phyloP scores from a whole-genome alignment of 257 asterid species.

The Solanum infundibuliforme region DNA sequence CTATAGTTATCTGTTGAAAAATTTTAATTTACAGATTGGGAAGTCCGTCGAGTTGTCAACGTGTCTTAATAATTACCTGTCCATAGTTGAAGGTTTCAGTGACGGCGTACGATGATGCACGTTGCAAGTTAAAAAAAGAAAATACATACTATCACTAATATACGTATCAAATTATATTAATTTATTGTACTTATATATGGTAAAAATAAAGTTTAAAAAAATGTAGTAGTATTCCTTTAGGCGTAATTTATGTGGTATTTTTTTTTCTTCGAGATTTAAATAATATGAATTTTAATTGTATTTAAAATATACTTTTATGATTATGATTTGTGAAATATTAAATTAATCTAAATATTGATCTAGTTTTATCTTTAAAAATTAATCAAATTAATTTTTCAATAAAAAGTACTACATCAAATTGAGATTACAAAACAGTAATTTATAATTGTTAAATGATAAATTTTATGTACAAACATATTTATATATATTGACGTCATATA shows the following conservation, averaged over 20 bases:
- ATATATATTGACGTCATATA: neutral
- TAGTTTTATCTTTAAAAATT: no score
- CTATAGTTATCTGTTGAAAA: neutral
- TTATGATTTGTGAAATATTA: no score
- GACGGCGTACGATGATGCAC: neutral
- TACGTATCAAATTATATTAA: neutral
- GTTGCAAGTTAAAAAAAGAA: neutral
- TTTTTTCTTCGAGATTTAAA: neutral
- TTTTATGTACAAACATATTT: neutral
- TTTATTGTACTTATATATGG: neutral
- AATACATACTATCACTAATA: neutral
- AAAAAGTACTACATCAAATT: no score
- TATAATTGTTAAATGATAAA: neutral
- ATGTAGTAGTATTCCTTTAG: neutral
- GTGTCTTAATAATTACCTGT: neutral
- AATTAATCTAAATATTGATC: no score
- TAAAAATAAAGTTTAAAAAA: neutral
- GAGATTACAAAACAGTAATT: neutral
- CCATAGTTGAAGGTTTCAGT: neutral
- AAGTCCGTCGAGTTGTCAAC: neutral
- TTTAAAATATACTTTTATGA: no score
- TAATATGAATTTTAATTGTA: no score
- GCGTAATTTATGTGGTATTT: no score
- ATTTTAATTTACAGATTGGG: neutral
- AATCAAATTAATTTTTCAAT: no score